phyloP scores from a whole-genome alignment of 2,329 filamentous ascomycete species.

The Cryphonectria radicalis region DNA sequence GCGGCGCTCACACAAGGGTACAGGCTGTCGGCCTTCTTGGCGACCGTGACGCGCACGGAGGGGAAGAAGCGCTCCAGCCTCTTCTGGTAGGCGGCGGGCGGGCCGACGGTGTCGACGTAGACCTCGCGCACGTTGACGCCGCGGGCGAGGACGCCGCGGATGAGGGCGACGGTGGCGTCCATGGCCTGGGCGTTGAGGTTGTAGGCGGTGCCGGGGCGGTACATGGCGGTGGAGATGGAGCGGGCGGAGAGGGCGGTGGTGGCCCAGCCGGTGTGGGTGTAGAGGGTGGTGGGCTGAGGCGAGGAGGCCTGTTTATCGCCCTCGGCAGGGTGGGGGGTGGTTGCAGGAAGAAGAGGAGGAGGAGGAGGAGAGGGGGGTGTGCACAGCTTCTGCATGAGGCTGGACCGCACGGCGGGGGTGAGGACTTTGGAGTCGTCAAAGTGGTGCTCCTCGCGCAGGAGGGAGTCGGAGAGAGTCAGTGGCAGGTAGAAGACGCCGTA shows the following conservation, averaged over 20 bases:
- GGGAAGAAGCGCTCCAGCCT: conserved; percentile 86
- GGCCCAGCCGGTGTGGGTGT: conserved; percentile 76
- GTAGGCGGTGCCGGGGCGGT: conserved; percentile 67
- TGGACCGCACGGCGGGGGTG: conserved; percentile 75
- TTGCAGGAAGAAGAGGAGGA: too few relatives aligned
- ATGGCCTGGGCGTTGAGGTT: conserved; percentile 97
- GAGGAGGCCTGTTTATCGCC: too few relatives aligned
- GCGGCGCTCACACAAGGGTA: conserved; percentile 94
- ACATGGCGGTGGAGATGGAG: conserved; percentile 81
- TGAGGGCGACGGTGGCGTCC: conserved; percentile 85
- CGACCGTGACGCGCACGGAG: conserved; percentile 72
- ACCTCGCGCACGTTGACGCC: conserved; percentile 87
- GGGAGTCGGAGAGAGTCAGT: conserved; percentile 67
- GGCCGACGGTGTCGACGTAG: conserved; percentile 94
- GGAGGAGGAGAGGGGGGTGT: conserved; percentile 41
- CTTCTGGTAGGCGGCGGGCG: conserved; percentile 79
- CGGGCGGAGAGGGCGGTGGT: conserved; percentile 79
- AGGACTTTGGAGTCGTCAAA: conserved; percentile 97
- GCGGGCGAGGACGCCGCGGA: conserved; percentile 73
- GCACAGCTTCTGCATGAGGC: conserved; percentile 73
- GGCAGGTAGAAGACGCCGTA: conserved; percentile 79
- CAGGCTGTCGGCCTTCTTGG: conserved; percentile 89
- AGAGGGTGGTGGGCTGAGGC: conserved; percentile 47
- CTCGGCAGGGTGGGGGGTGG: not conserved
- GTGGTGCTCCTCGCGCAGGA: conserved; percentile 78